These are phyloP conservation scores for Euphorbia neoarborescens DNA, from an alignment of 441 rosid species.

Conservation along the genomic window DNA sequence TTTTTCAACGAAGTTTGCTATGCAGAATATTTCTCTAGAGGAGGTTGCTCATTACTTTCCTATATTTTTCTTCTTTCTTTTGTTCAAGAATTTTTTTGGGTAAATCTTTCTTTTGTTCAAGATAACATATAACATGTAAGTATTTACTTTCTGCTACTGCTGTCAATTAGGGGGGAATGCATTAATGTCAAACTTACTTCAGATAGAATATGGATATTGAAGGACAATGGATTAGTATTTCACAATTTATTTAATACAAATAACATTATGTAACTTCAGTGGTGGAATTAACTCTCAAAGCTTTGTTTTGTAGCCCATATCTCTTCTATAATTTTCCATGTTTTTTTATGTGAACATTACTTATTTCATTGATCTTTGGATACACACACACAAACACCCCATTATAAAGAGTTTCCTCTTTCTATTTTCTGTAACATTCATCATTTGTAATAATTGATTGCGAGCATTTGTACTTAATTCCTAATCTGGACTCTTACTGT, in stretches of 20 bases:
- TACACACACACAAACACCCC: background rate
- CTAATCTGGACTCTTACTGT: background rate
- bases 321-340: background rate
- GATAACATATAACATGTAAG: constrained; percentile 11
- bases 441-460: background rate
- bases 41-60: constrained; percentile 40
- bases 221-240: constrained; percentile 52
- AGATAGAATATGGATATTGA: constrained; percentile 64
- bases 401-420: background rate
- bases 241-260: constrained; percentile 30
- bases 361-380: background rate
- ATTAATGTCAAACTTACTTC: constrained; percentile 69
- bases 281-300: constrained; percentile 2
- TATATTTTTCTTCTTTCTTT: constrained; percentile 7
- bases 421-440: background rate
- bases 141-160: constrained; percentile 15
- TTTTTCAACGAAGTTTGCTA: constrained; percentile 44
- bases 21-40: constrained; percentile 46
- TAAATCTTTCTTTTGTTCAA: background rate
- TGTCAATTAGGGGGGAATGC: constrained; percentile 59
- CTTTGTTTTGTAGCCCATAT: background rate
- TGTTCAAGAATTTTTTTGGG: too few relatives aligned
- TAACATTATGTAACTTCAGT: constrained; percentile 45
- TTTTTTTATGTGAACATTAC: background rate
- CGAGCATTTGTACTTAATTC: background rate